phyloP scores from a whole-genome alignment of 2,329 filamentous ascomycete species.

The Volutella citrinella region DNA sequence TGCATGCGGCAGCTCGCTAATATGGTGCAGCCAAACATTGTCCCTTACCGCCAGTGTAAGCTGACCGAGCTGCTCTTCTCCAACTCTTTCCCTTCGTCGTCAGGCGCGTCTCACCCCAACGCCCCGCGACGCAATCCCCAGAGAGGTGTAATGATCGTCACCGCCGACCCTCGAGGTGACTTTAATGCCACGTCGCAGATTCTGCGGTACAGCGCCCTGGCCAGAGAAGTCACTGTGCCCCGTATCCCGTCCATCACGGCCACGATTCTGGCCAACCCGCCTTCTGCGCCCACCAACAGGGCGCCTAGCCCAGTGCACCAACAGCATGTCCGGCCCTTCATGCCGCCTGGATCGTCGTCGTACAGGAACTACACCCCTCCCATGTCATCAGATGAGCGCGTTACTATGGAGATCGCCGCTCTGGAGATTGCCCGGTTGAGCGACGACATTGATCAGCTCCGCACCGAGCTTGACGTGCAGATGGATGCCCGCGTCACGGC shows the following conservation, averaged over 20 bases:
- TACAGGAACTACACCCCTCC: conserved; percentile 39
- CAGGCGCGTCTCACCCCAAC: conserved; percentile 36
- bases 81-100: conserved; percentile 74
- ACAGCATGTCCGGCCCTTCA: conserved; percentile 35
- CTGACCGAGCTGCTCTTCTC: conserved; percentile 82
- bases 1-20: conserved; percentile 5
- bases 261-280: conserved; percentile 53
- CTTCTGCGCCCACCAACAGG: conserved; percentile 22
- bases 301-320: conserved; percentile 32
- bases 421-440: conserved; percentile 76
- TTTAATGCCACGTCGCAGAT: conserved; percentile 98
- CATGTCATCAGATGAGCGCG: conserved; percentile 48
- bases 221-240: conserved; percentile 87
- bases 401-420: conserved; percentile 79
- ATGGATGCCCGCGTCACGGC: conserved; percentile 66
- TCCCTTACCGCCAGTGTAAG: conserved; percentile 81
- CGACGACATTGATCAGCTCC: conserved; percentile 70
- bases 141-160: conserved; percentile 93
- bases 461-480: conserved; percentile 67
- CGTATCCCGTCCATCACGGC: conserved; percentile 80
- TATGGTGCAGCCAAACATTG: conserved; percentile 59
- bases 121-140: conserved; percentile 64
- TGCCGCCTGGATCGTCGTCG: conserved; percentile 34
- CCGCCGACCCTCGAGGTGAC: conserved; percentile 87
- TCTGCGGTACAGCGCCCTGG: conserved; percentile 87